Base-by-base conservation (phyloP, 2,329 filamentous ascomycete species). In the Sporothrix brasiliensis region DNA sequence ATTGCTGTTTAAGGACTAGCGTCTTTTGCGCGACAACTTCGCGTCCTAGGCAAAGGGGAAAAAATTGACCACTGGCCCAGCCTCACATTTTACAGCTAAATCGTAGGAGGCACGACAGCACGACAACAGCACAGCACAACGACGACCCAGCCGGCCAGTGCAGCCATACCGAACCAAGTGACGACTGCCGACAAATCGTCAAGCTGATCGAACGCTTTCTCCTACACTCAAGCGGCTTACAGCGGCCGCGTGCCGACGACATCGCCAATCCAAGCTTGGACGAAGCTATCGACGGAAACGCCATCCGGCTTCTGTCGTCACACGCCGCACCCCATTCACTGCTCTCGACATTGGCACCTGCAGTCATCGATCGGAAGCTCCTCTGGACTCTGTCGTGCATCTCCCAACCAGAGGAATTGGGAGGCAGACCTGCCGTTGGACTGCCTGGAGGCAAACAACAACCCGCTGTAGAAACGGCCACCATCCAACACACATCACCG, bases 11-110 rank as follows among this genome's bases (percentile, higher is more conserved):
- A 41, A 5, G 73, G 75, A 41, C 69, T 77, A 78, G 77, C 70
- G 69, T 27, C 16, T 54, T 75, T 72, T 75, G 73, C 74, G 74
- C 74, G 75, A 74, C 73, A 73, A 70, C 70, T 72, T 76, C 75
- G 75, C 75, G 75, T 75, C 65, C 54, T n/a, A 44, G 30, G n/a
- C 24, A 50, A 61, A 65, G 70, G 71, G 68, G 68, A 71, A 74
- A 73, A 74, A 72, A 56, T 69, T 54, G 70, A 61, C 70, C 53
- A 49, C 7, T 50, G 50, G 47, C 68, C 70, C 69, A 71, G 69
- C 69, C 70, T 68, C 70, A 69, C 44, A 41, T 70, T 68, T 66
- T 66, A 52, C 61, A 41, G 44, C 39, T 54, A 53, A 52, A 41
- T 49, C 21, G 34, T 30, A 24, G n/a, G 30, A 54, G 30, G 41